A percentile compares a stretch with the other conserved stretches of the same genome.
phyloP scores from a whole-genome alignment of 352 stramenopile genomes.

The Thraustochytrium striatum region DNA sequence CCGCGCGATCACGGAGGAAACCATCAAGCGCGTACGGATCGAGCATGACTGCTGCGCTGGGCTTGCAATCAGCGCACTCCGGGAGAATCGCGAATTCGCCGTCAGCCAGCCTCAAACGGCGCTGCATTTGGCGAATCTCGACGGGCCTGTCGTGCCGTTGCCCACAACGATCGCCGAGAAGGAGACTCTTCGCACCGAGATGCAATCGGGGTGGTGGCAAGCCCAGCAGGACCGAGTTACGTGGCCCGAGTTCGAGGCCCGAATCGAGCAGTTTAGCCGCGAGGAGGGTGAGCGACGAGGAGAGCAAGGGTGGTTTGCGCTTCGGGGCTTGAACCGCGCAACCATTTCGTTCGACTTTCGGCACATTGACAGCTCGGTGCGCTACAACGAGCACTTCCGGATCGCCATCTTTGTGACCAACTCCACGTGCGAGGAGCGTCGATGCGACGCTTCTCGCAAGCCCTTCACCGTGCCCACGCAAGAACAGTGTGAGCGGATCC shows the following conservation, averaged over 20 bases:
- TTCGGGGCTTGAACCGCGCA: conserved; percentile 82
- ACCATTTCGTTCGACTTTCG: conserved; percentile 88
- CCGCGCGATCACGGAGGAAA: not conserved
- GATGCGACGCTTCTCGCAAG: conserved; percentile 67
- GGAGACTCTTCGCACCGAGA: conserved; percentile 7
- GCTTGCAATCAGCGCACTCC: not conserved
- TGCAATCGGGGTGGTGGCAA: conserved; percentile 16
- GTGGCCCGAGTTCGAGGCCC: conserved; percentile 56
- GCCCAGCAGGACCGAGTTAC: not conserved
- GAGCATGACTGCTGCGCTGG: conserved; percentile 10
- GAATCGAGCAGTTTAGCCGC: conserved; percentile 49
- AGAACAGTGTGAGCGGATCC: conserved; percentile 51
- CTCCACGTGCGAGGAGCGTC: conserved; percentile 79
- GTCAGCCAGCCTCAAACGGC: not conserved
- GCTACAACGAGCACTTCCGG: conserved; percentile 91
- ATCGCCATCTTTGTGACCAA: conserved; percentile 90
- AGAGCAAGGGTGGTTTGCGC: conserved; percentile 84
- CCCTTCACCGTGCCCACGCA: conserved; percentile 61
- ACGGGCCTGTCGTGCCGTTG: not conserved
- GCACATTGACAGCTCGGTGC: conserved; percentile 78
- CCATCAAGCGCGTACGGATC: not conserved
- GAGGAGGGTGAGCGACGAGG: conserved; percentile 74
- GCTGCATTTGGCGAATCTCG: not conserved
- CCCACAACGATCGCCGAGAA: not conserved
- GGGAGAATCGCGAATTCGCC: not conserved